Evolutionary conservation across 345 rosid species (phyloP).

Genomic region (Garcia nutans): DNA sequence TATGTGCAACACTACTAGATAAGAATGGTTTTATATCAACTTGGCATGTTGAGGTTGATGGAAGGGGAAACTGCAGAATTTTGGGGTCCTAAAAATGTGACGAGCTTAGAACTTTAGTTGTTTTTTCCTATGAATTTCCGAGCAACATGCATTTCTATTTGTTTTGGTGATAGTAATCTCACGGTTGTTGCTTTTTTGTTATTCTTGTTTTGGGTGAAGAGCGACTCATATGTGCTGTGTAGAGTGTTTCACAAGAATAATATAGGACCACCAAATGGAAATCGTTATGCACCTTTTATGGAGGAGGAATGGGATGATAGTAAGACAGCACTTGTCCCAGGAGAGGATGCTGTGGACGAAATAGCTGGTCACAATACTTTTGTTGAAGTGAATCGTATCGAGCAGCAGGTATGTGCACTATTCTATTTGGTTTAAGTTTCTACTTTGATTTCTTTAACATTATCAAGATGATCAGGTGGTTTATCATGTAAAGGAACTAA

Average conservation of each 20-base stretch:
- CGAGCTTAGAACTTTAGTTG: background rate
- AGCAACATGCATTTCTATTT: background rate
- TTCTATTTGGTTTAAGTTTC: constrained; percentile 1
- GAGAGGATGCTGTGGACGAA: constrained; percentile 50
- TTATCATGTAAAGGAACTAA: background rate
- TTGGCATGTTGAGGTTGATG: constrained; percentile 4
- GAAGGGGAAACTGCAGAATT: background rate
- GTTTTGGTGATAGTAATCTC: constrained; percentile 15
- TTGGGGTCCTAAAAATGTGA: background rate
- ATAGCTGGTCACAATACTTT: constrained; percentile 25
- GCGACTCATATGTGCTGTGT: constrained; percentile 76
- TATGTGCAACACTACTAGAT: background rate
- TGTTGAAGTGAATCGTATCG: constrained; percentile 29
- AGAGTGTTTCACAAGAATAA: constrained; percentile 87
- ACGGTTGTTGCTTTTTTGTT: constrained; percentile 13
- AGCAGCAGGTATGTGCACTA: constrained; percentile 54
- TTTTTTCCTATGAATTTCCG: constrained; percentile 6
- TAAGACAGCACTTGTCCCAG: constrained; percentile 49
- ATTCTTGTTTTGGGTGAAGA: constrained; percentile 32
- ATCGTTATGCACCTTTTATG: constrained; percentile 70
- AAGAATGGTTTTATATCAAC: background rate
- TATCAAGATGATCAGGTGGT: background rate
- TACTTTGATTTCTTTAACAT: background rate
- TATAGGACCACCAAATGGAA: constrained; percentile 89
- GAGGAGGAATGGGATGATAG: constrained; percentile 84